phyloP scores from a whole-genome alignment of 1,284 basidiomycete genomes.

The Pterulicium gracile region DNA sequence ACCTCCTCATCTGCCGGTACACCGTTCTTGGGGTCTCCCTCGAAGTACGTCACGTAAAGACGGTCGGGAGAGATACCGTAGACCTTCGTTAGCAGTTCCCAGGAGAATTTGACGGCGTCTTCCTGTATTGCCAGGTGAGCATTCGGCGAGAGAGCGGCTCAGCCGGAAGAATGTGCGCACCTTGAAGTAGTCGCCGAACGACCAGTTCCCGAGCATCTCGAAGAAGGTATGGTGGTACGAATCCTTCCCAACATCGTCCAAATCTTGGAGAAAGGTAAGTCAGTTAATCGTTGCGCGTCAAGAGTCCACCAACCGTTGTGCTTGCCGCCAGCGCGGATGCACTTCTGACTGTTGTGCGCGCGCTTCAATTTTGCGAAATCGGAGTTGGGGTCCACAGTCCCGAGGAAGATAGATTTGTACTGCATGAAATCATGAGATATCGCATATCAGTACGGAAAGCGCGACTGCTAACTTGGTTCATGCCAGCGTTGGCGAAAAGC shows the following conservation, averaged over 20 bases:
- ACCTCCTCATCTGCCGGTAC: constrained; percentile 86
- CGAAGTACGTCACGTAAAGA: constrained; percentile 97
- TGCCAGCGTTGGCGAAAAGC: constrained; percentile 80
- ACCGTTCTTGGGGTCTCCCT: constrained; percentile 83
- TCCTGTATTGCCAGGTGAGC: constrained; percentile 36
- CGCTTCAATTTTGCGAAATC: constrained; percentile 65
- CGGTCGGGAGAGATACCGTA: constrained; percentile 86
- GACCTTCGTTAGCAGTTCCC: constrained; percentile 87
- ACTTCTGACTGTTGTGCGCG: constrained; percentile 80
- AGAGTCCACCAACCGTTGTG: constrained; percentile 56
- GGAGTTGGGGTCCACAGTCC: constrained; percentile 71
- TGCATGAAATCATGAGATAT: constrained; percentile 16
- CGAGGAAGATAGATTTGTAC: constrained; percentile 80
- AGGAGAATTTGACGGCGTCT: constrained; percentile 89
- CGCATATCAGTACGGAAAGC: neutral
- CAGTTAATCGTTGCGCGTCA: neutral
- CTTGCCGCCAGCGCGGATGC: constrained; percentile 81
- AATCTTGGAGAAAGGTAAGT: constrained; percentile 47
- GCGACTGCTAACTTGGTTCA: constrained; percentile 46
- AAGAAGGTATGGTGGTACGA: constrained; percentile 98
- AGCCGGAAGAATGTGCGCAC: constrained; percentile 23
- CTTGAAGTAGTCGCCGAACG: constrained; percentile 99
- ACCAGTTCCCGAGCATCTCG: constrained; percentile 99
- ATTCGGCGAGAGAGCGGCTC: constrained; percentile 3
- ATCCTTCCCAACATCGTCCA: constrained; percentile 98